Base-by-base conservation (phyloP, 805 yeast species). In the Pichia eremophila region DNA sequence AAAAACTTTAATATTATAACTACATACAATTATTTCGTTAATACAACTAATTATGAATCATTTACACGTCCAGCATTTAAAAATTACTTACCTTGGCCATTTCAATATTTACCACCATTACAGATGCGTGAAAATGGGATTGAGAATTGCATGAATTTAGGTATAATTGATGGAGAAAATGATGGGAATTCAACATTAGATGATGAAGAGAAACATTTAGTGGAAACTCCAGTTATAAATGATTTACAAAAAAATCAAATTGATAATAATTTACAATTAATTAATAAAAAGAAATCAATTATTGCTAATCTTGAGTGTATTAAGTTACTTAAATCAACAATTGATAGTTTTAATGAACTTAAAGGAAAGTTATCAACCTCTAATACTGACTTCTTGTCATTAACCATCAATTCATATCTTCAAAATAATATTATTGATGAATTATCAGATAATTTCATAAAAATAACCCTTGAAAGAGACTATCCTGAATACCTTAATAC, bases 31-130 rank as follows among this genome's bases (percentile, higher is more conserved):
- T 61, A 79, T 35, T 82, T 75, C 54, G 62, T 81, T 41, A 75
- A 79, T 55, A 69, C 72, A 28, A 64, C 61, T 17, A 83, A 84
- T 59, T 84, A 82, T 61, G 83, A 78, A 49, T 60, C 67, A 12
- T 80, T 72, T 54, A 76, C 88, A 5, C 69, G 86, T 51, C 73
- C 74, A 22, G 55, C 74, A 17, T 81, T 81, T 58, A 66, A 70
- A 40, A 54, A 66, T 5, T 72, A 77, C 47, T 62, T 83, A 18
- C 83, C 85, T 8, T 84, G 83, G 65, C 91, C 90, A 10, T 73
- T 82, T 75, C 85, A 83, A 74, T 83, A 83, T 59, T 77, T 76
- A 51, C 78, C 82, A 22, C 89, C 90, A 1, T 52, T 78, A 37
- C 66, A 64, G 39, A 68, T 70, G 48, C 71, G 70, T 54, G 43